These are phyloP conservation scores for Aspergillus carlsbadensis DNA, from an alignment of 495 filamentous ascomycete genomes.

Conservation along the genomic window DNA sequence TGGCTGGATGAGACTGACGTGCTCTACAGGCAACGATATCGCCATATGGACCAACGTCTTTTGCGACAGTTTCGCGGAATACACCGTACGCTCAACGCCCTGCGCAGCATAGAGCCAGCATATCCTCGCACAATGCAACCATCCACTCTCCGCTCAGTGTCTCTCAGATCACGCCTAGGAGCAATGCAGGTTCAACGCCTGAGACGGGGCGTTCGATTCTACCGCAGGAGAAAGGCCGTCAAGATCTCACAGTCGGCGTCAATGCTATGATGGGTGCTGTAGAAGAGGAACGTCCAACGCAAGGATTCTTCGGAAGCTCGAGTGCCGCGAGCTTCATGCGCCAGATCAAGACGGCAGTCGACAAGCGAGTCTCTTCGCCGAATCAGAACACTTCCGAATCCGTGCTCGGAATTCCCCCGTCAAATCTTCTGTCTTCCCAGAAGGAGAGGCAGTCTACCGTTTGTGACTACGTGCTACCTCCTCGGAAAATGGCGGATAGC, in stretches of 20 bases:
- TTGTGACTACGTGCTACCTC: conserved; percentile 36
- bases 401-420: conserved; percentile 9
- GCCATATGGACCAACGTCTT: conserved; percentile 3
- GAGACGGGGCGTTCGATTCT: not conserved
- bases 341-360: conserved; percentile 38
- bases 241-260: conserved; percentile 22
- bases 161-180: conserved; percentile 5
- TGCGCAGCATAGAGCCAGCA: not conserved
- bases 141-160: conserved; percentile 3
- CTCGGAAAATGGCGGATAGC: conserved; percentile 38
- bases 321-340: conserved; percentile 40
- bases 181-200: not conserved
- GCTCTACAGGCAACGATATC: not conserved
- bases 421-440: conserved; percentile 17
- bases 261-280: conserved; percentile 43
- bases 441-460: conserved; percentile 12
- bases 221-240: not conserved
- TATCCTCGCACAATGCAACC: conserved; percentile 1
- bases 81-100: conserved; percentile 1
- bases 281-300: conserved; percentile 32
- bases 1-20: no score
- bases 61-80: not conserved
- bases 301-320: conserved; percentile 39
- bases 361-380: conserved; percentile 28
- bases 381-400: conserved; percentile 20